Evolutionary conservation across 2,329 filamentous ascomycete genomes (phyloP).

Genomic region (Penicillium corylophilum): DNA sequence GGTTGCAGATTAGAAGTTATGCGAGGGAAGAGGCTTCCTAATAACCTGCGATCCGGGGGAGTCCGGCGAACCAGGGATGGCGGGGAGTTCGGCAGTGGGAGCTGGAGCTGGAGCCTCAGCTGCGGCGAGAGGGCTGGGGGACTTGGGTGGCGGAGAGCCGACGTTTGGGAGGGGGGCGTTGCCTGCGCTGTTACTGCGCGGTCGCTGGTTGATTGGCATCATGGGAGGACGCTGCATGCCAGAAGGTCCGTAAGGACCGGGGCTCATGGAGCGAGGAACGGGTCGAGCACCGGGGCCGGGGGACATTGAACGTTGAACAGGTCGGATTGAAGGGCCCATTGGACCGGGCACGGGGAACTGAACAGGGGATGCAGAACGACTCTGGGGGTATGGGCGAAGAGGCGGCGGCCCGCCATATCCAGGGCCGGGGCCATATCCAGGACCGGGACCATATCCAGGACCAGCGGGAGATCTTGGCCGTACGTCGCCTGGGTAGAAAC

Average conservation of each 20-base stretch:
- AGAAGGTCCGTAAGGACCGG: constrained; percentile 43
- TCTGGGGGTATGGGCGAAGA: constrained; percentile 23
- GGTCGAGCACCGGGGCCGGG: constrained; percentile 30
- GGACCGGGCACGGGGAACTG: constrained; percentile 33
- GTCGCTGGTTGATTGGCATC: constrained; percentile 38
- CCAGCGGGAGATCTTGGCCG: constrained; percentile 48
- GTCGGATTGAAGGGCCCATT: constrained; percentile 27
- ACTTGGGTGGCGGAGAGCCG: constrained; percentile 15
- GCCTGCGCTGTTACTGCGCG: constrained; percentile 47
- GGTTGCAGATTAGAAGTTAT: neutral
- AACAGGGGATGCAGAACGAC: constrained; percentile 32
- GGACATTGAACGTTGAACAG: constrained; percentile 37
- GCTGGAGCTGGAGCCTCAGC: constrained; percentile 14
- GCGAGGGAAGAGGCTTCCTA: constrained; percentile 56
- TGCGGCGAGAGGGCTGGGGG: constrained; percentile 31
- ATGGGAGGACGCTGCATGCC: constrained; percentile 40
- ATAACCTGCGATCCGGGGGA: constrained; percentile 43
- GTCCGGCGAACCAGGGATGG: constrained; percentile 44
- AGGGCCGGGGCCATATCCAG: constrained; percentile 21
- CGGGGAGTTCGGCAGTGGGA: constrained; percentile 42
- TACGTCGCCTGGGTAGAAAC: constrained; percentile 37
- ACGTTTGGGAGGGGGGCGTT: constrained; percentile 27
- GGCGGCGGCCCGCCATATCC: constrained; percentile 30
- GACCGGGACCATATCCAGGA: constrained; percentile 29
- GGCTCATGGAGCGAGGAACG: constrained; percentile 37